Conservation (phyloP, 2,329 filamentous ascomycete species). For the Talaromyces atroroseus region DNA sequence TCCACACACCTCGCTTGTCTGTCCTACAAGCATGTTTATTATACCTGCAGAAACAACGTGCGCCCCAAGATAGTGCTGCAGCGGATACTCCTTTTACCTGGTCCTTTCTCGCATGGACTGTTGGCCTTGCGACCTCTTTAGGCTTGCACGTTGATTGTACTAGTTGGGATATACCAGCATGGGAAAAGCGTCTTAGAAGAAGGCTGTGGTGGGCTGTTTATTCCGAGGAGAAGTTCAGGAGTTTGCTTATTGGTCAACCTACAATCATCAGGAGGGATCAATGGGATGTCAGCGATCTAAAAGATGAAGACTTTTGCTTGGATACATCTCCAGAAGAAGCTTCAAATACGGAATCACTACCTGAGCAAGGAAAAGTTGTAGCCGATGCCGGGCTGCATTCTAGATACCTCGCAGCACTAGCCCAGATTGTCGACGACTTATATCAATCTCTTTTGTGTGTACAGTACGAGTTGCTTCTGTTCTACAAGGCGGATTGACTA, state of each 20-base stretch:
- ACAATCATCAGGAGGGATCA: slow-evolving; percentile 30
- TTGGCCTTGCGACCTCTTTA: slow-evolving; percentile 29
- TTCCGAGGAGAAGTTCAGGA: slow-evolving; percentile 35
- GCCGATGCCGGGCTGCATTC: slow-evolving; percentile 23
- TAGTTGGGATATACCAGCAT: slow-evolving; percentile 32
- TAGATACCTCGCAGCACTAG: slow-evolving; percentile 23
- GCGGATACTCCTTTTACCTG: slow-evolving; percentile 30
- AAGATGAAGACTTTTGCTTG: slow-evolving; percentile 24
- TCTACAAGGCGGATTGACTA: background rate
- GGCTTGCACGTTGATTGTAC: slow-evolving; percentile 33
- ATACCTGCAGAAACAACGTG: slow-evolving; percentile 24
- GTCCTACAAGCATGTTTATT: slow-evolving; percentile 27
- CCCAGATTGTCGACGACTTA: slow-evolving; percentile 26
- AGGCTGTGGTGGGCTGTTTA: slow-evolving; percentile 38
- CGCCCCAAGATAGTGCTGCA: slow-evolving; percentile 18
- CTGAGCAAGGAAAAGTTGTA: slow-evolving; percentile 11
- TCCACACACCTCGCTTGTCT: slow-evolving; percentile 26
- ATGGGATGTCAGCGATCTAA: slow-evolving; percentile 29
- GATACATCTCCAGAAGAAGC: slow-evolving; percentile 14
- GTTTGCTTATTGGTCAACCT: slow-evolving; percentile 30
- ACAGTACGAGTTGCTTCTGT: background rate
- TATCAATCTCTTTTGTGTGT: slow-evolving; percentile 28
- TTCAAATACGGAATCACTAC: too few relatives aligned
- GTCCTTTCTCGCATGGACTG: slow-evolving; percentile 32
- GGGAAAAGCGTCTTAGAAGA: slow-evolving; percentile 33